These are phyloP conservation scores for Scutellaria baicalensis DNA, from an alignment of 257 asterid species.

Conservation along the genomic window DNA sequence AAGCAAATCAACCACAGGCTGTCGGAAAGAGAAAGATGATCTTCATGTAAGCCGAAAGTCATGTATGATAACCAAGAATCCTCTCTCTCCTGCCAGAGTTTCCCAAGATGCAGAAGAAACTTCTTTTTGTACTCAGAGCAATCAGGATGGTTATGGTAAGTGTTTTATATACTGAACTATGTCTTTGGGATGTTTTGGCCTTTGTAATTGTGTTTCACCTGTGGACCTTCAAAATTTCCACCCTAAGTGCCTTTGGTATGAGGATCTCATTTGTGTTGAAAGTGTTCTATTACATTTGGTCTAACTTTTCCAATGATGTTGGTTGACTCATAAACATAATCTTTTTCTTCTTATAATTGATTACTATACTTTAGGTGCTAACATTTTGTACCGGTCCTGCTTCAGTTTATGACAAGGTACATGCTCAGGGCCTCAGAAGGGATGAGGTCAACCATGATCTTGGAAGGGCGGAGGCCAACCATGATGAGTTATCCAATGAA, in stretches of 20 bases:
- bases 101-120: conserved; percentile 38
- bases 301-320: not conserved
- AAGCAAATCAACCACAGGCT: conserved; percentile 48
- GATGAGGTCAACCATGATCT: conserved; percentile 13
- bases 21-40: conserved; percentile 56
- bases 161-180: not conserved
- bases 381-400: not conserved
- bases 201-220: not conserved
- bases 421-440: conserved; percentile 15
- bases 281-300: not conserved
- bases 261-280: not conserved
- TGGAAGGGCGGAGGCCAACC: conserved; percentile 10
- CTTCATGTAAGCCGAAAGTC: conserved; percentile 75
- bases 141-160: conserved; percentile 73
- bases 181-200: not conserved
- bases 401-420: conserved; percentile 16
- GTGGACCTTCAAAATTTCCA: not conserved
- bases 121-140: conserved; percentile 22
- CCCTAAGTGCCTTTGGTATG: not conserved
- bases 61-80: conserved; percentile 54
- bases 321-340: not conserved
- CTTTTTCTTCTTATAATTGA: not conserved
- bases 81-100: conserved; percentile 52
- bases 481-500: conserved; percentile 18
- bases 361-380: not conserved